Evolutionary conservation across 108 stramenopile genomes (phyloP).

Genomic region (Schizochytrium sp.): DNA sequence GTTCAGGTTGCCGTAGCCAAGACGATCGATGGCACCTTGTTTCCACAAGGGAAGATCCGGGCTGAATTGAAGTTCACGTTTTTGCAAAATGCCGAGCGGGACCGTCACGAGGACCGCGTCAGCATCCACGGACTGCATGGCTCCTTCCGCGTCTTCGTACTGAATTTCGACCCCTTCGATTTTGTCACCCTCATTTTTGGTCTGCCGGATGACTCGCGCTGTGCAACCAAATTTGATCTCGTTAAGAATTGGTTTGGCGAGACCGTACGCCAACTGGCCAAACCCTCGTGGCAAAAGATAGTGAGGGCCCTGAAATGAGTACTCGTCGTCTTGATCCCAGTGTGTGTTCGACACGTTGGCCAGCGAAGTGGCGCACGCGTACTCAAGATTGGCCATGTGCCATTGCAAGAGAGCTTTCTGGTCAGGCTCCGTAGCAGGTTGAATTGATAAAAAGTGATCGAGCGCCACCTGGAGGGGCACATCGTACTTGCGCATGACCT

Average conservation of each 20-base stretch:
- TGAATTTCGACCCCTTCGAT: neutral
- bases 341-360: conserved; percentile 1
- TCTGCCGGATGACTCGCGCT: neutral
- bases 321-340: conserved; percentile 7
- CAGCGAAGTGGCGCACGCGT: neutral
- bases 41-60: neutral
- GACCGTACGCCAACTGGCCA: neutral
- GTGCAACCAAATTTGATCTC: neutral
- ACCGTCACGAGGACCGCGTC: neutral
- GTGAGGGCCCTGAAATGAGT: neutral
- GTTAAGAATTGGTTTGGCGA: neutral
- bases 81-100: neutral
- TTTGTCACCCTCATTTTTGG: neutral
- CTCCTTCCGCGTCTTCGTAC: neutral
- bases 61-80: neutral
- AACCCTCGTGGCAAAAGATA: neutral
- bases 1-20: neutral
- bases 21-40: neutral
- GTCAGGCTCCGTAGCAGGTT: neutral
- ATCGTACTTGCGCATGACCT: neutral
- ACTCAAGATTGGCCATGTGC: conserved; percentile 14
- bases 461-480: neutral
- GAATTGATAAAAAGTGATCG: neutral
- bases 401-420: neutral
- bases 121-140: neutral